Conservation (phyloP, 192 early-diverging fungal species). For the Coemansia sp. region DNA sequence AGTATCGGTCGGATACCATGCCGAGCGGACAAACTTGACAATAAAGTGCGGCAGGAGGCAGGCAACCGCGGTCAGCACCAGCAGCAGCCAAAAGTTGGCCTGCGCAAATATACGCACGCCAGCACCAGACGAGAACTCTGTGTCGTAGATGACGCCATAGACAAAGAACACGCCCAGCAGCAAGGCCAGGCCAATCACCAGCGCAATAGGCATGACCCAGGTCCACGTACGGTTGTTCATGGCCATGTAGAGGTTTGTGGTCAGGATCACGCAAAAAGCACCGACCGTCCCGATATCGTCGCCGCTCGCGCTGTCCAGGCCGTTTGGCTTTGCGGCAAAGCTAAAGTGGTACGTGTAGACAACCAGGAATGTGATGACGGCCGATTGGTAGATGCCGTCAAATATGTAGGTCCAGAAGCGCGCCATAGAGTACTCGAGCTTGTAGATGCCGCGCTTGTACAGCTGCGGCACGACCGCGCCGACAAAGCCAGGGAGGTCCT, state of each 20-base stretch:
- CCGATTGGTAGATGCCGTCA: slow-evolving; percentile 70
- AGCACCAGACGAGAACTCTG: slow-evolving; percentile 51
- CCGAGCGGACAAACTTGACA: slow-evolving; percentile 60
- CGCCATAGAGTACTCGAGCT: slow-evolving; percentile 63
- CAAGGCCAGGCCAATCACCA: slow-evolving; percentile 40
- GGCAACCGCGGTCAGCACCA: slow-evolving; percentile 53
- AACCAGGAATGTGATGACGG: slow-evolving; percentile 59
- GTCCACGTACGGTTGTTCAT: slow-evolving; percentile 71
- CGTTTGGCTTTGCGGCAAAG: slow-evolving; percentile 46
- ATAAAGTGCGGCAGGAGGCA: slow-evolving; percentile 72
- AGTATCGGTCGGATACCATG: slow-evolving; percentile 72
- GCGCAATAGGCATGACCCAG: slow-evolving; percentile 56
- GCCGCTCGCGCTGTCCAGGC: slow-evolving; percentile 52
- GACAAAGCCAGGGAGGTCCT: slow-evolving; percentile 62
- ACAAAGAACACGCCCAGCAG: slow-evolving; percentile 53
- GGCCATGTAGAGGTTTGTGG: slow-evolving; percentile 74
- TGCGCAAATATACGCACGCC: slow-evolving; percentile 56
- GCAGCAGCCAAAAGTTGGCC: slow-evolving; percentile 62
- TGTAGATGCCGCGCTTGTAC: slow-evolving; percentile 68
- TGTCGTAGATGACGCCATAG: slow-evolving; percentile 59
- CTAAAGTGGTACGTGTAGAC: slow-evolving; percentile 53
- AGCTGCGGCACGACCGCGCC: slow-evolving; percentile 70
- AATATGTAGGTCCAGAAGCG: slow-evolving; percentile 71
- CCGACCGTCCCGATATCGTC: slow-evolving; percentile 65
- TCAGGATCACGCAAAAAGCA: slow-evolving; percentile 63